A percentile compares a stretch with the other conserved stretches of the same genome.
Conservation (phyloP, 2,329 filamentous ascomycete species). For the Penicillium brasilianum region DNA sequence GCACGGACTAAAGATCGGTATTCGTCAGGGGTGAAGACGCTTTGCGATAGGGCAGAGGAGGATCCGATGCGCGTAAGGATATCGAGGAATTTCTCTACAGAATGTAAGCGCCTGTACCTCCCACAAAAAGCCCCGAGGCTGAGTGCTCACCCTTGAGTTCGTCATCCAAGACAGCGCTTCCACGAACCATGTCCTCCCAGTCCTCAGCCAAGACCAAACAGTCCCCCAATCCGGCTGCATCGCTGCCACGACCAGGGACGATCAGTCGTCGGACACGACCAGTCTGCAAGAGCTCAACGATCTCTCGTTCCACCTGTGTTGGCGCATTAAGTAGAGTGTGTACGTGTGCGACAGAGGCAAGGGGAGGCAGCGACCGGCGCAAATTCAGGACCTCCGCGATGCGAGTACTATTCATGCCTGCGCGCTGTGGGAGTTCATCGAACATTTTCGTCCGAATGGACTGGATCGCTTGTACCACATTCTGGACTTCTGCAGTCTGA, state of each 20-base stretch:
- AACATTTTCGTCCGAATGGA: constrained; percentile 62
- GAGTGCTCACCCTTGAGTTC: constrained; percentile 40
- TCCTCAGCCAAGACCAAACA: constrained; percentile 61
- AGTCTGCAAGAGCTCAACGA: constrained; percentile 57
- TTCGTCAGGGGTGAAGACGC: constrained; percentile 54
- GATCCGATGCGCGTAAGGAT: constrained; percentile 55
- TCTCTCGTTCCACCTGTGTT: constrained; percentile 64
- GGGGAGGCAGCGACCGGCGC: constrained; percentile 59
- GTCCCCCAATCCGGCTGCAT: constrained; percentile 62
- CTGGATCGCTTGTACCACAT: constrained; percentile 59
- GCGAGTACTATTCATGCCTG: constrained; percentile 66
- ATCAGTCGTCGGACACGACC: constrained; percentile 60
- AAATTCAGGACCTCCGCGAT: constrained; percentile 65
- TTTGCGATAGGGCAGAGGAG: constrained; percentile 52
- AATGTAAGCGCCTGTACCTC: constrained; percentile 4
- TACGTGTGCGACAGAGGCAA: constrained; percentile 65
- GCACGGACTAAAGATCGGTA: constrained; percentile 55
- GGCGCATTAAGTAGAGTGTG: constrained; percentile 62
- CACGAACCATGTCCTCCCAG: constrained; percentile 54
- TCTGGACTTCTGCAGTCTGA: constrained; percentile 51
- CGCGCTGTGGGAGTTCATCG: constrained; percentile 58
- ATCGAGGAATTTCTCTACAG: constrained; percentile 55
- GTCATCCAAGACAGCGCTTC: constrained; percentile 40
- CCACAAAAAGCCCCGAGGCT: background rate
- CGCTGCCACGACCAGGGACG: constrained; percentile 62